phyloP scores from a whole-genome alignment of 116 monocot genomes.

The Phalaenopsis hybrid region DNA sequence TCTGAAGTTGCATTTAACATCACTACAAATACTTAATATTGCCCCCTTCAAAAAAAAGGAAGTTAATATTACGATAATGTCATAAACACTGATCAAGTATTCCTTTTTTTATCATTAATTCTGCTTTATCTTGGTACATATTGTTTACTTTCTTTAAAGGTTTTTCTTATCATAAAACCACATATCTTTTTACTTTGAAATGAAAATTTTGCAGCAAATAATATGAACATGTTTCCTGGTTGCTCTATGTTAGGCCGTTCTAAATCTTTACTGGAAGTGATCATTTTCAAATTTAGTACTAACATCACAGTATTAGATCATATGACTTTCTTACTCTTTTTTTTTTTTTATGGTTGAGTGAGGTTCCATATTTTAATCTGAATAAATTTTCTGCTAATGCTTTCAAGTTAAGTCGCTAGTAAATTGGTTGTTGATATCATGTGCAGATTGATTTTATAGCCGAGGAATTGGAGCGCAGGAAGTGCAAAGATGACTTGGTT shows the following conservation, averaged over 20 bases:
- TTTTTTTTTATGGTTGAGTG: not conserved
- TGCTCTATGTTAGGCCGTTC: not conserved
- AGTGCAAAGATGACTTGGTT: conserved; percentile 72
- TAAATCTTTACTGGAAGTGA: not conserved
- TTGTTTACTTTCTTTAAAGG: not conserved
- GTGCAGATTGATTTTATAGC: conserved; percentile 92
- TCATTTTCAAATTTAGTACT: not conserved
- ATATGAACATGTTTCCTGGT: not conserved
- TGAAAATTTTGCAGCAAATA: not conserved
- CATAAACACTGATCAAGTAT: not conserved
- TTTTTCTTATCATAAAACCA: not conserved
- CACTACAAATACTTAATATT: not conserved
- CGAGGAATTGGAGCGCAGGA: conserved; percentile 69
- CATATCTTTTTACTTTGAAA: not conserved
- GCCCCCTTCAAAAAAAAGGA: not conserved
- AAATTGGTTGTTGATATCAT: conserved; percentile 18
- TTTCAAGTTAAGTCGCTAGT: not conserved
- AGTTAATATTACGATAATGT: not conserved
- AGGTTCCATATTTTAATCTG: not conserved
- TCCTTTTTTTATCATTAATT: not conserved
- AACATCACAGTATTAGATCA: not conserved
- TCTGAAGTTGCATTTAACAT: not conserved
- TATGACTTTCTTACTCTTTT: not conserved
- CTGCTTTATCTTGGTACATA: not conserved
- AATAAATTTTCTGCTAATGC: not conserved